Conservation (phyloP, 768 basidiomycete genomes). For the Butyriboletus loyo region DNA sequence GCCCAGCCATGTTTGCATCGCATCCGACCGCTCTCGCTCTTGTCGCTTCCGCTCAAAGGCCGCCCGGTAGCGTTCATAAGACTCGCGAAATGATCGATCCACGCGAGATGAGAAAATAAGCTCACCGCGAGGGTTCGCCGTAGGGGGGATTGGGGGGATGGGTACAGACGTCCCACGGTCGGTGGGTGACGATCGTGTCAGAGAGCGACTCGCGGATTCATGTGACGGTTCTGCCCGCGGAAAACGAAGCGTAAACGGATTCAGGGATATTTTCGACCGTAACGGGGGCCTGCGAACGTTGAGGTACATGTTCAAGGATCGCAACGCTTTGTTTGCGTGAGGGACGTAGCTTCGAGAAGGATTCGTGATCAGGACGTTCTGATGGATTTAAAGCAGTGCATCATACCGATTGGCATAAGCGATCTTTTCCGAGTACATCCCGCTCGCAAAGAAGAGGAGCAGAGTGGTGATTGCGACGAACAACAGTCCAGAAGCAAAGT, state of each 20-base stretch:
- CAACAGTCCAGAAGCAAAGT: constrained; percentile 73
- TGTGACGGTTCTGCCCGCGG: constrained; percentile 27
- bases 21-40: constrained; percentile 50
- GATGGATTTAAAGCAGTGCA: constrained; percentile 7
- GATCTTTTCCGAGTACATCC: constrained; percentile 95
- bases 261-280: constrained; percentile 51
- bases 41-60: constrained; percentile 80
- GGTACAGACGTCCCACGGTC: constrained; percentile 47
- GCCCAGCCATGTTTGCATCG: constrained; percentile 30
- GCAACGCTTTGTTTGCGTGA: constrained; percentile 87
- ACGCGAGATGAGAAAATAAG: constrained; percentile 93
- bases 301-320: constrained; percentile 94
- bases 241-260: constrained; percentile 39
- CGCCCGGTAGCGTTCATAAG: constrained; percentile 88
- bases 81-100: constrained; percentile 76
- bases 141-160: constrained; percentile 73
- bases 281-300: constrained; percentile 85
- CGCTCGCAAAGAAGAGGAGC: constrained; percentile 92
- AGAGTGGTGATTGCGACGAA: constrained; percentile 90
- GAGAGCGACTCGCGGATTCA: constrained; percentile 19
- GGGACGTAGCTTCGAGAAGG: constrained; percentile 76
- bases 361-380: constrained; percentile 13
- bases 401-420: constrained; percentile 92
- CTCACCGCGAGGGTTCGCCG: constrained; percentile 89
- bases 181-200: constrained; percentile 32